These are phyloP conservation scores for Isatis tinctoria DNA, from an alignment of 345 rosid species.

Conservation along the genomic window DNA sequence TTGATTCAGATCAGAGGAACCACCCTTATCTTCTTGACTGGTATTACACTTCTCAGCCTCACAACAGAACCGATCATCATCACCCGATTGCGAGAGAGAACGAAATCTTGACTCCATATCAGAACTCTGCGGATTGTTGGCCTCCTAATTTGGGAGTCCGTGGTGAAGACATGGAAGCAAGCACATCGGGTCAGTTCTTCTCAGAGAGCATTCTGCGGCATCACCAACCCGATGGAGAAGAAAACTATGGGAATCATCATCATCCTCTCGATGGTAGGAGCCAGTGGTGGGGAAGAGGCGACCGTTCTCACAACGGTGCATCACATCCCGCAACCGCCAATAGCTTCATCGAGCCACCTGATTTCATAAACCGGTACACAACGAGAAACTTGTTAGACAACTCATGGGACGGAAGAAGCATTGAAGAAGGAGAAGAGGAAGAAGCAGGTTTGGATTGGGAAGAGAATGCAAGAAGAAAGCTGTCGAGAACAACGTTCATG, in stretches of 20 bases:
- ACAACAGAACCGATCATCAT: conserved; percentile 23
- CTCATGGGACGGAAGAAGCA: conserved; percentile 27
- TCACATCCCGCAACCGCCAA: conserved; percentile 35
- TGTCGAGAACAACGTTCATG: conserved; percentile 40
- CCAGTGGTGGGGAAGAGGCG: conserved; percentile 85
- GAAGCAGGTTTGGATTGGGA: conserved; percentile 34
- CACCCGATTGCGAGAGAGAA: conserved; percentile 27
- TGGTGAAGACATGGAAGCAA: conserved; percentile 47
- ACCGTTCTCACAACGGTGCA: conserved; percentile 18
- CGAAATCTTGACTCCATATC: conserved; percentile 29
- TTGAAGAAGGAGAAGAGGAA: conserved; percentile 39
- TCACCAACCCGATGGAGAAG: conserved; percentile 39
- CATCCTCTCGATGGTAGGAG: conserved; percentile 37
- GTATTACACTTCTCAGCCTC: conserved; percentile 62
- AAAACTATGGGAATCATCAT: conserved; percentile 25
- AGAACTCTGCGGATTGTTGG: conserved; percentile 44
- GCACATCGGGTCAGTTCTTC: conserved; percentile 66
- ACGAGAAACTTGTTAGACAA: conserved; percentile 26
- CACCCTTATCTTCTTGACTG: conserved; percentile 90
- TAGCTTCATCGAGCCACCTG: conserved; percentile 80
- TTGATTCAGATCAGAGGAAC: conserved; percentile 64
- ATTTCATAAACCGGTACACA: conserved; percentile 20
- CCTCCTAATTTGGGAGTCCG: conserved; percentile 37
- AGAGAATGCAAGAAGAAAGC: conserved; percentile 31
- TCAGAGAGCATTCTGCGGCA: conserved; percentile 60